These are phyloP conservation scores for Clavariopsis aquatica DNA, from an alignment of 495 filamentous ascomycete genomes.

Conservation along the genomic window DNA sequence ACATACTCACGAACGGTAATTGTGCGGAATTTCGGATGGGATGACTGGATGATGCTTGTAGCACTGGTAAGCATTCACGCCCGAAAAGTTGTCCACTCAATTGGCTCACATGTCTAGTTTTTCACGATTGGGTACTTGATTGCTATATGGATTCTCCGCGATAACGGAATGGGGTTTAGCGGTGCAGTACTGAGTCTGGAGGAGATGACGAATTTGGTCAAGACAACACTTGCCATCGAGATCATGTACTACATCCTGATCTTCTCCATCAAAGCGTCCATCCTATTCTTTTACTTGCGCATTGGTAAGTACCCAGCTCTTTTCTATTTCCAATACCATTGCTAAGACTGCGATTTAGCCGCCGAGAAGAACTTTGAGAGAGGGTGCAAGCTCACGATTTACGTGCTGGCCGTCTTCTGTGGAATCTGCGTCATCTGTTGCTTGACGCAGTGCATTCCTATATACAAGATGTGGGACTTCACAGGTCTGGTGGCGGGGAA, in stretches of 20 bases:
- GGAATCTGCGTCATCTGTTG: conserved; percentile 45
- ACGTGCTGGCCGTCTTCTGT: conserved; percentile 46
- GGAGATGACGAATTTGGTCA: conserved; percentile 27
- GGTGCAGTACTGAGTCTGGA: conserved; percentile 8
- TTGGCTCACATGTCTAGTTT: conserved; percentile 16
- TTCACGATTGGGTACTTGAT: conserved; percentile 32
- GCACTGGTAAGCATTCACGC: conserved; percentile 16
- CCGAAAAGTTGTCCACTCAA: neutral
- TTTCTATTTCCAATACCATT: neutral
- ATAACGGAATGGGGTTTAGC: conserved; percentile 33
- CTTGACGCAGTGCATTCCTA: conserved; percentile 50
- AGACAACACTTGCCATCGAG: conserved; percentile 48
- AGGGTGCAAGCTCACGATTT: conserved; percentile 42
- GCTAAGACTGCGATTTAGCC: neutral
- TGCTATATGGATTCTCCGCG: conserved; percentile 23
- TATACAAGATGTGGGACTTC: conserved; percentile 53
- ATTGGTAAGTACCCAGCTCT: conserved; percentile 44
- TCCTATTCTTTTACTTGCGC: conserved; percentile 52
- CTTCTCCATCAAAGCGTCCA: conserved; percentile 51
- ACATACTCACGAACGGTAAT: conserved; percentile 12
- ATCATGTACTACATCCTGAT: conserved; percentile 49
- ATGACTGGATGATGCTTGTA: conserved; percentile 28
- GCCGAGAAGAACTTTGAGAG: conserved; percentile 17
- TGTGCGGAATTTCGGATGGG: conserved; percentile 22
- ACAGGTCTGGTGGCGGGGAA: conserved; percentile 39